These are phyloP conservation scores for Didymella sp. DNA, from an alignment of 2,329 filamentous ascomycete species.

Conservation along the genomic window DNA sequence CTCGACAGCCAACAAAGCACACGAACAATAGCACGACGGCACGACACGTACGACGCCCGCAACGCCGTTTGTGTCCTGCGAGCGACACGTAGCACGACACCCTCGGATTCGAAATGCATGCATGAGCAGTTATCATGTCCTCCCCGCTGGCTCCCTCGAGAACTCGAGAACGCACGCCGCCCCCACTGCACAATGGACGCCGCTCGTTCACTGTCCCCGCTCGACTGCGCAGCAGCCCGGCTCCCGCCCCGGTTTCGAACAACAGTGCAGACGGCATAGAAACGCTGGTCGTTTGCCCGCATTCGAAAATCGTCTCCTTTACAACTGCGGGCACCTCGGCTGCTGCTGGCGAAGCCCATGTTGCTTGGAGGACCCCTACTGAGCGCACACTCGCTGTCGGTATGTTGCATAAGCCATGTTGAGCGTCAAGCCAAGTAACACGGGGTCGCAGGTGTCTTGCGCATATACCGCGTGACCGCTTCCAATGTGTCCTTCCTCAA, in stretches of 20 bases:
- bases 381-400: slow-evolving; percentile 83
- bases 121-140: slow-evolving; percentile 43
- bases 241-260: slow-evolving; percentile 43
- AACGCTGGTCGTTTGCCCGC: slow-evolving; percentile 76
- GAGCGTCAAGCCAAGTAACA: slow-evolving; percentile 13
- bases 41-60: slow-evolving; percentile 9
- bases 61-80: not conserved
- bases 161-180: slow-evolving; percentile 37
- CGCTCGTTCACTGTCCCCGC: slow-evolving; percentile 60
- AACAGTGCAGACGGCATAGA: slow-evolving; percentile 61
- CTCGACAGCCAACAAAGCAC: slow-evolving; percentile 8
- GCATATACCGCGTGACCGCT: slow-evolving; percentile 85
- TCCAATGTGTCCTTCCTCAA: slow-evolving; percentile 83
- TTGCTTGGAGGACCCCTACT: slow-evolving; percentile 76
- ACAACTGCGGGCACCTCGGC: slow-evolving; percentile 45
- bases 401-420: slow-evolving; percentile 49
- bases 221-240: slow-evolving; percentile 45
- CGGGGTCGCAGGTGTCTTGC: slow-evolving; percentile 66
- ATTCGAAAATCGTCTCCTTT: slow-evolving; percentile 75
- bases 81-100: slow-evolving; percentile 13
- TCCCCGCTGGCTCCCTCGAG: slow-evolving; percentile 36
- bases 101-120: slow-evolving; percentile 29
- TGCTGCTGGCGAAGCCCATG: slow-evolving; percentile 58
- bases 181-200: slow-evolving; percentile 35
- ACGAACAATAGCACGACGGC: slow-evolving; percentile 5